Percentiles rank a stretch among this genome's conserved stretches.
Evolutionary conservation across 2,329 filamentous ascomycete species (phyloP).

Genomic region (Mollisiaceae sp.): DNA sequence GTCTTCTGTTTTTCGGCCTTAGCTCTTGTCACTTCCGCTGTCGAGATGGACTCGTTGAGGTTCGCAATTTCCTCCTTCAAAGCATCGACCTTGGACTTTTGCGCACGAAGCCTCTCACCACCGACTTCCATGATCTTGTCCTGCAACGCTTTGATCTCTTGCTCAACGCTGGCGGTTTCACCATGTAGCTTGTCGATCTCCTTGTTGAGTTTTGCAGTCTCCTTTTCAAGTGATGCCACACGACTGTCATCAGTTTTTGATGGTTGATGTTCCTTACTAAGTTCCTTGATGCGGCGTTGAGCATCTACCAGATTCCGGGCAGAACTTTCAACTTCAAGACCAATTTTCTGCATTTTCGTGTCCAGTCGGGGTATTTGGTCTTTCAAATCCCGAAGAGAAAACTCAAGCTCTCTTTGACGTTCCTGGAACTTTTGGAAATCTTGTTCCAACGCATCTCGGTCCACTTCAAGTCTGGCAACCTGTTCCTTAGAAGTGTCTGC

Average conservation of each 20-base stretch:
- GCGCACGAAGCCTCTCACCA: slow-evolving; percentile 87
- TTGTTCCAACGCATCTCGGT: slow-evolving; percentile 83
- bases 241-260: slow-evolving; percentile 81
- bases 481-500: slow-evolving; percentile 87
- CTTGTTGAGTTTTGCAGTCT: slow-evolving; percentile 73
- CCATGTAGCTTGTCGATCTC: slow-evolving; percentile 80
- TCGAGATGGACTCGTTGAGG: slow-evolving; percentile 81
- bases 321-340: slow-evolving; percentile 85
- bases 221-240: slow-evolving; percentile 74
- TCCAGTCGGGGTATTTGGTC: slow-evolving; percentile 84
- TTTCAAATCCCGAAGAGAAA: slow-evolving; percentile 71
- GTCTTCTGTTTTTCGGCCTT: slow-evolving; percentile 92
- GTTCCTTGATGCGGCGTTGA: slow-evolving; percentile 82
- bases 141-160: slow-evolving; percentile 90
- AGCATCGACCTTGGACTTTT: slow-evolving; percentile 89
- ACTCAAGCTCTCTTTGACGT: slow-evolving; percentile 80
- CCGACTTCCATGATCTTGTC: slow-evolving; percentile 99
- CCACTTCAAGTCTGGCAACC: slow-evolving; percentile 82
- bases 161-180: slow-evolving; percentile 89
- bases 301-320: slow-evolving; percentile 84
- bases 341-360: slow-evolving; percentile 89
- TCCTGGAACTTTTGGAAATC: slow-evolving; percentile 86
- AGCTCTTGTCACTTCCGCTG: slow-evolving; percentile 83
- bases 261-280: slow-evolving; percentile 79
- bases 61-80: slow-evolving; percentile 85